Evolutionary conservation across 2,329 filamentous ascomycete species (phyloP).

Genomic region (Exophiala dermatitidis): DNA sequence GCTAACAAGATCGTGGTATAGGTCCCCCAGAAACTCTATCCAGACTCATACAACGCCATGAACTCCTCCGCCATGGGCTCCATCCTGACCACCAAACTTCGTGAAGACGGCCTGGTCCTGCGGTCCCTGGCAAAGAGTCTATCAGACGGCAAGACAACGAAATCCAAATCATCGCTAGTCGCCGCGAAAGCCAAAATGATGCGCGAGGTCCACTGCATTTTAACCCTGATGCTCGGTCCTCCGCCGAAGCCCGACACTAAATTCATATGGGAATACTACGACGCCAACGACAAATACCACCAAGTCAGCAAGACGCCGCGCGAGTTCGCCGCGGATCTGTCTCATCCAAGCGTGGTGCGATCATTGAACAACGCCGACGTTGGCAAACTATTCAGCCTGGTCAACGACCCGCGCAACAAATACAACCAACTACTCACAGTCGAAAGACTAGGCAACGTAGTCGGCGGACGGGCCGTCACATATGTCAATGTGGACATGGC

Average conservation of each 20-base stretch:
- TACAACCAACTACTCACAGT: conserved; percentile 68
- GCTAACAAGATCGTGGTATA: conserved; percentile 9
- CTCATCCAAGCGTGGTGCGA: conserved; percentile 50
- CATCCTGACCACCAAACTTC: conserved; percentile 73
- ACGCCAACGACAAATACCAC: conserved; percentile 58
- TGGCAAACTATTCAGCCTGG: conserved; percentile 66
- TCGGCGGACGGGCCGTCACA: conserved; percentile 65
- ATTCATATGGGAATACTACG: conserved; percentile 77
- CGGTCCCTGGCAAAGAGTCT: conserved; percentile 48
- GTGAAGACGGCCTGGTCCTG: conserved; percentile 72
- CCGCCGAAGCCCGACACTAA: conserved; percentile 60
- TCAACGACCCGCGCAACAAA: conserved; percentile 76
- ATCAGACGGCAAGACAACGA: conserved; percentile 28
- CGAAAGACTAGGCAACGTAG: conserved; percentile 70
- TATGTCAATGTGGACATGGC: conserved; percentile 77
- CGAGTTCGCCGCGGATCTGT: conserved; percentile 64
- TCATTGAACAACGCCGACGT: conserved; percentile 53
- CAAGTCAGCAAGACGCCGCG: conserved; percentile 59
- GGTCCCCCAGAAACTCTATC: conserved; percentile 70
- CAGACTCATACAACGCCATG: conserved; percentile 72
- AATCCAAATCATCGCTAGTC: conserved; percentile 35
- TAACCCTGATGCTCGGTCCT: conserved; percentile 76
- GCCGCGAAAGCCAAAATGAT: conserved; percentile 65
- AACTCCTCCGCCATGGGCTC: conserved; percentile 63
- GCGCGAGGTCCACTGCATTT: conserved; percentile 68